Conservation (phyloP, 257 asterid species). For the Gentiana dahurica region DNA sequence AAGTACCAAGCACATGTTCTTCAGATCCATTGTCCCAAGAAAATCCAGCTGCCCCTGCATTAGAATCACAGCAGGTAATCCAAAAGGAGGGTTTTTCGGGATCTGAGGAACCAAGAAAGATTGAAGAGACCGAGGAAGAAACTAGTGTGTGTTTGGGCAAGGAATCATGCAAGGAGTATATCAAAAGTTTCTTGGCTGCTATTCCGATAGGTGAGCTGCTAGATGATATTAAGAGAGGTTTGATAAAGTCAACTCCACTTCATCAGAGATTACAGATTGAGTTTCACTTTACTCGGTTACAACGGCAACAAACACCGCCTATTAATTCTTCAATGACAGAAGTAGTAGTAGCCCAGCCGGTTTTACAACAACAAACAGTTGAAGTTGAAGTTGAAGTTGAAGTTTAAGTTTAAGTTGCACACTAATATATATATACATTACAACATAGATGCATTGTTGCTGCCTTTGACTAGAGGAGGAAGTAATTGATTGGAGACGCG, state of each 20-base stretch:
- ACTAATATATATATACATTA: not conserved
- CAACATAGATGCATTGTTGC: no score
- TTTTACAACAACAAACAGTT: constrained; percentile 5
- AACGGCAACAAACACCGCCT: constrained; percentile 1
- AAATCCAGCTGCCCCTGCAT: constrained; percentile 20
- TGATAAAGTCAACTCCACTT: constrained; percentile 50
- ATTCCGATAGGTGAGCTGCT: constrained; percentile 88
- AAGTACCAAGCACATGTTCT: constrained; percentile 21
- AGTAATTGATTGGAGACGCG: no score
- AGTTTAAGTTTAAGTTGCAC: constrained; percentile 23
- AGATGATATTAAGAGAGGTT: constrained; percentile 73
- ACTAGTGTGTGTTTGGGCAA: constrained; percentile 61
- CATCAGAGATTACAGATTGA: constrained; percentile 93
- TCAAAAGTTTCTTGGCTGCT: constrained; percentile 86
- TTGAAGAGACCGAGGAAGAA: constrained; percentile 26
- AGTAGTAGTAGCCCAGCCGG: constrained; percentile 14
- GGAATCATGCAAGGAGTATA: constrained; percentile 79
- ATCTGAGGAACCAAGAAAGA: constrained; percentile 31
- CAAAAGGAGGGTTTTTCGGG: constrained; percentile 13
- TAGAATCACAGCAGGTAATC: constrained; percentile 20
- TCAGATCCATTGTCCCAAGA: constrained; percentile 30
- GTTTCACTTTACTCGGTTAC: constrained; percentile 57
- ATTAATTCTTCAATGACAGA: constrained; percentile 7
- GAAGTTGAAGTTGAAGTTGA: constrained; percentile 25
- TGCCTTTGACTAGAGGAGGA: no score